phyloP scores from a whole-genome alignment of 2,329 filamentous ascomycete genomes.

The Ramularia endophylla region DNA sequence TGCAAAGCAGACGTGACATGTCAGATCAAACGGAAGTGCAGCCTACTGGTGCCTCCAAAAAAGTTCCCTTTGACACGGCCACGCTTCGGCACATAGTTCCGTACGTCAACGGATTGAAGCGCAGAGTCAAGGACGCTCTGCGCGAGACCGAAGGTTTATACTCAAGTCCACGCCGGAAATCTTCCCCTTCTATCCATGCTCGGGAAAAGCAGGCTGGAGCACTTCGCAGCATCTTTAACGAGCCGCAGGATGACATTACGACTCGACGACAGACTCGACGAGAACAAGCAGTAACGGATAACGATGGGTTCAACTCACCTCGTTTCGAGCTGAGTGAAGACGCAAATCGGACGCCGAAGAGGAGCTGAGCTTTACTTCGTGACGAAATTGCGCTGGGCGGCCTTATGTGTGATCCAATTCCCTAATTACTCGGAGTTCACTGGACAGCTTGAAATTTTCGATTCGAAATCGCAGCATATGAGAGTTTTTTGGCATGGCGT shows the following conservation, averaged over 20 bases:
- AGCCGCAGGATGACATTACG: conserved; percentile 18
- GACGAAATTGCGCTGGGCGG: conserved; percentile 1
- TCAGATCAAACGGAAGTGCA: conserved; percentile 24
- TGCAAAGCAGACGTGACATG: conserved; percentile 38
- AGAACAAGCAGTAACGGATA: conserved; percentile 22
- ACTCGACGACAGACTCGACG: conserved; percentile 19
- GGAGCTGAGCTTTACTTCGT: conserved; percentile 11
- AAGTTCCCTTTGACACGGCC: conserved; percentile 61
- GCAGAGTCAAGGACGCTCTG: conserved; percentile 43
- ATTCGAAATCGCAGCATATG: conserved; percentile 12
- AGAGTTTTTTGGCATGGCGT: conserved; percentile 12
- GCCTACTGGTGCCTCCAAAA: conserved; percentile 36
- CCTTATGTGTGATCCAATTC: not conserved
- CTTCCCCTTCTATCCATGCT: conserved; percentile 1
- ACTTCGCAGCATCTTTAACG: conserved; percentile 31
- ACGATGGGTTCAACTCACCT: conserved; percentile 20
- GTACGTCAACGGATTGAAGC: conserved; percentile 44
- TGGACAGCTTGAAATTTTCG: conserved; percentile 4
- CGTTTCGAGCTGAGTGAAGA: conserved; percentile 10
- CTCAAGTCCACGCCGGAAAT: conserved; percentile 34
- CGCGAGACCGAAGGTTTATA: conserved; percentile 45
- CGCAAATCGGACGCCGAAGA: conserved; percentile 13
- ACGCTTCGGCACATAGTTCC: conserved; percentile 58
- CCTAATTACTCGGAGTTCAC: conserved; percentile 3
- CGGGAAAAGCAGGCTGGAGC: conserved; percentile 21